Conservation (phyloP, 2,329 filamentous ascomycete genomes). For the Aaosphaeria pasadenensis region DNA sequence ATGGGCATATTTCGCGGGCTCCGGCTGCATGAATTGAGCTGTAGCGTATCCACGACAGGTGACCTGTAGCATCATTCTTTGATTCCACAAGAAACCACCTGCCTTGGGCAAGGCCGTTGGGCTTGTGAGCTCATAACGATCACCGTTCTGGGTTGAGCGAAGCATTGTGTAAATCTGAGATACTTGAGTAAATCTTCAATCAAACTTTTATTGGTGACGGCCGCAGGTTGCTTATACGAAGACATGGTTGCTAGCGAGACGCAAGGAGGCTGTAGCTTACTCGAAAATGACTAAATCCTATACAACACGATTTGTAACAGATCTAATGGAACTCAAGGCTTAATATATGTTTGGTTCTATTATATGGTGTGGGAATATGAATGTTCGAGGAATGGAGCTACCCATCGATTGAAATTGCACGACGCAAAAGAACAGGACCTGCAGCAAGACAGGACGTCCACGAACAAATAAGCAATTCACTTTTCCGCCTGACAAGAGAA, state of each 20-base stretch:
- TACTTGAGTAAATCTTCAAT: not conserved
- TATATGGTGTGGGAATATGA: no score
- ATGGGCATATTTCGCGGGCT: conserved; percentile 59
- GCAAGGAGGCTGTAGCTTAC: not conserved
- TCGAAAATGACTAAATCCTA: not conserved
- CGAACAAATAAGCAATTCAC: no score
- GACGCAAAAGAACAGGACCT: no score
- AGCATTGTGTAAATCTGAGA: conserved; percentile 23
- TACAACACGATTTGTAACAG: no score
- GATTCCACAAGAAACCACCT: conserved; percentile 58
- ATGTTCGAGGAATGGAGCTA: no score
- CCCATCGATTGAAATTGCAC: no score
- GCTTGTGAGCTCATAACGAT: conserved; percentile 55
- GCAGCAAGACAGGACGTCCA: no score
- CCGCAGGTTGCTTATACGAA: not conserved
- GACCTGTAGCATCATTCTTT: conserved; percentile 60
- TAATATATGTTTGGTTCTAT: no score
- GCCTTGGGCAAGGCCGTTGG: conserved; percentile 58
- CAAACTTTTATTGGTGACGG: not conserved
- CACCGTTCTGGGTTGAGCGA: conserved; percentile 46
- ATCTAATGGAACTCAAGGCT: no score
- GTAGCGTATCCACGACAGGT: conserved; percentile 59
- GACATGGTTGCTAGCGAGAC: not conserved
- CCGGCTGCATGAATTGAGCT: conserved; percentile 60
- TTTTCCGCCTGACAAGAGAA: no score